Percentiles rank a stretch among this genome's conserved stretches.
These are phyloP conservation scores for Trametes sp. DNA, from an alignment of 1,284 basidiomycete genomes.

Conservation along the genomic window DNA sequence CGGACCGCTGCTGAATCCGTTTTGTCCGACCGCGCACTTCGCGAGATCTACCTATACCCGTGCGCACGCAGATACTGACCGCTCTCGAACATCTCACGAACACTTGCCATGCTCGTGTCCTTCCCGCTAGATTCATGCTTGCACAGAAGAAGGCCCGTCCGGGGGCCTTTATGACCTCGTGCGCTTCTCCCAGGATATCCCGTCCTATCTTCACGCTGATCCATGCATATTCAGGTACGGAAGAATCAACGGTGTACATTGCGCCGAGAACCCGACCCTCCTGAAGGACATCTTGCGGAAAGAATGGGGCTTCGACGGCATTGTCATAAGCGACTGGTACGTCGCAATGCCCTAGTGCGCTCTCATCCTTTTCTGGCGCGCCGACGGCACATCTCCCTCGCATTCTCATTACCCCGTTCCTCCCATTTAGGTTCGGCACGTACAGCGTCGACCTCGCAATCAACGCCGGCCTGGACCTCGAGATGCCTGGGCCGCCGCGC, in stretches of 20 bases:
- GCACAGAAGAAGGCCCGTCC: conserved; percentile 67
- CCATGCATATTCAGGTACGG: conserved; percentile 57
- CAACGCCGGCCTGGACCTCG: conserved; percentile 73
- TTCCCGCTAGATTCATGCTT: conserved; percentile 61
- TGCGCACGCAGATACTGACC: conserved; percentile 44
- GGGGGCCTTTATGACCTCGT: conserved; percentile 72
- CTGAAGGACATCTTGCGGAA: conserved; percentile 65
- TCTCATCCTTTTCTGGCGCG: conserved; percentile 10
- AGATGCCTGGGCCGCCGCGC: conserved; percentile 73
- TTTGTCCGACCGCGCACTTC: conserved; percentile 66
- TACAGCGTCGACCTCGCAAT: conserved; percentile 65
- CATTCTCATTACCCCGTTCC: conserved; percentile 18
- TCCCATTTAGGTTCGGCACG: conserved; percentile 73
- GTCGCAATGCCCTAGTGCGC: conserved; percentile 9
- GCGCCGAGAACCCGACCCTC: conserved; percentile 63
- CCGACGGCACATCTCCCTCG: conserved; percentile 5
- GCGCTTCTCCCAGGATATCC: conserved; percentile 23
- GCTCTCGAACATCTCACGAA: neutral
- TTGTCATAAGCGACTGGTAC: conserved; percentile 74
- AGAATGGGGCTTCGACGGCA: conserved; percentile 73
- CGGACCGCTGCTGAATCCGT: conserved; percentile 68
- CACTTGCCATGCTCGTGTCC: neutral
- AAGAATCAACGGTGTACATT: conserved; percentile 67
- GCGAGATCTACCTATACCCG: conserved; percentile 78
- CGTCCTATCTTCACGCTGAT: conserved; percentile 12